A percentile compares a stretch with the other conserved stretches of the same genome.
Conservation (phyloP, 495 filamentous ascomycete genomes). For the Lepraria neglecta region DNA sequence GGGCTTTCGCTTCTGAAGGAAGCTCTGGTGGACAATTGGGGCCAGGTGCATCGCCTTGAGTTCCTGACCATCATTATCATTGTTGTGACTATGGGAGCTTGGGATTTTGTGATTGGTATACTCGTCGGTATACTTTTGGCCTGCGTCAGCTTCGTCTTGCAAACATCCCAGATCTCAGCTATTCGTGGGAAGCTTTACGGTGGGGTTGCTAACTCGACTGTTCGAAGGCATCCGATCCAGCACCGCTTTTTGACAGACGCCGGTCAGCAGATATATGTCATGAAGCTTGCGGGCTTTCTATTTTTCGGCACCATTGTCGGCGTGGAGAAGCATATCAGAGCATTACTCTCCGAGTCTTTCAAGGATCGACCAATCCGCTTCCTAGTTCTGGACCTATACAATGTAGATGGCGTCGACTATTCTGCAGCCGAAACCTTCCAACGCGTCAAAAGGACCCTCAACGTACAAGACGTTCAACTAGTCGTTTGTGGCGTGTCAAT, state of each 20-base stretch:
- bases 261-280: constrained; percentile 78
- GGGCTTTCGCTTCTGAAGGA: constrained; percentile 86
- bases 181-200: constrained; percentile 83
- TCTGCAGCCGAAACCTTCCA: constrained; percentile 93
- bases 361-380: constrained; percentile 71
- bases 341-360: constrained; percentile 76
- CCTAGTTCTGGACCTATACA: constrained; percentile 79
- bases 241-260: constrained; percentile 78
- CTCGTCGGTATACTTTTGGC: constrained; percentile 86
- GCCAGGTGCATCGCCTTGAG: constrained; percentile 75
- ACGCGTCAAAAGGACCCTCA: constrained; percentile 76
- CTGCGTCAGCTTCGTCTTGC: constrained; percentile 82
- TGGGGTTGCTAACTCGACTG: constrained; percentile 80
- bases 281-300: constrained; percentile 84
- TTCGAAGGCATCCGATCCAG: constrained; percentile 82
- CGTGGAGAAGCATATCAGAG: constrained; percentile 80
- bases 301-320: constrained; percentile 97
- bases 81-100: constrained; percentile 89
- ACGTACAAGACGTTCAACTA: constrained; percentile 65
- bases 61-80: constrained; percentile 91
- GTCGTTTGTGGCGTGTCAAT: constrained; percentile 74
- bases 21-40: constrained; percentile 80
- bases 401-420: constrained; percentile 90
- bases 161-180: constrained; percentile 81
- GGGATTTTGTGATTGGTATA: constrained; percentile 93